Evolutionary conservation across 768 basidiomycete species (phyloP).

Genomic region (Lenzites betulinus): DNA sequence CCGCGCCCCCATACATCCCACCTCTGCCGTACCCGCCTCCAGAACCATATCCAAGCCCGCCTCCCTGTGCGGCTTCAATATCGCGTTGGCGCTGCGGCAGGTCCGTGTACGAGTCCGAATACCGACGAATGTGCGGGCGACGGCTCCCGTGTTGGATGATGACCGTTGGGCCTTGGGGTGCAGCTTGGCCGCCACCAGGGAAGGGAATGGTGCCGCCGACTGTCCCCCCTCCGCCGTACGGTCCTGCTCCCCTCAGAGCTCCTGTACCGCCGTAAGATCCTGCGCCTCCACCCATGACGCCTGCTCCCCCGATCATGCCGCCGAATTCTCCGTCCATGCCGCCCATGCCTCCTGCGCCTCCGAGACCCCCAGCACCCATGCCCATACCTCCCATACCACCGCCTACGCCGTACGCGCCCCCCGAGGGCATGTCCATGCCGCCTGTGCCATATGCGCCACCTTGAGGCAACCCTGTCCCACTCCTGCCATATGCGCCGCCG

Average conservation of each 20-base stretch:
- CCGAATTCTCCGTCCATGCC: too few species aligned
- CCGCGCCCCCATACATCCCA: constrained; percentile 1
- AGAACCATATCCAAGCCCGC: not conserved
- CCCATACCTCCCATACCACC: too few species aligned
- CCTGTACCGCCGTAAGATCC: not conserved
- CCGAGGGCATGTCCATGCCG: too few species aligned
- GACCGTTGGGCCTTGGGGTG: constrained; percentile 26
- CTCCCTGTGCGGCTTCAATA: constrained; percentile 5
- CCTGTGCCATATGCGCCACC: too few species aligned
- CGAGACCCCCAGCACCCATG: too few species aligned
- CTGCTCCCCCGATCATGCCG: not conserved
- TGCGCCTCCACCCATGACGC: not conserved
- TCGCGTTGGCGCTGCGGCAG: not conserved
- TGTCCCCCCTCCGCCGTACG: not conserved
- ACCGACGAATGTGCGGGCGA: constrained; percentile 3
- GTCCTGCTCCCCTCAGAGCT: not conserved
- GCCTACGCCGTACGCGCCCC: too few species aligned
- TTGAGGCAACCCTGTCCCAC: too few species aligned
- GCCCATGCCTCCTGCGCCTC: too few species aligned
- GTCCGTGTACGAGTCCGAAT: constrained; percentile 7
- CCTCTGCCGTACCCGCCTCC: not conserved
- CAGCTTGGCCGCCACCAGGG: constrained; percentile 2
- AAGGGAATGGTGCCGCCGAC: not conserved
- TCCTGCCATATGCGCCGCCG: not conserved
- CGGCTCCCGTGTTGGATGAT: constrained; percentile 13